Conservation (phyloP, 2,329 filamentous ascomycete genomes). For the Drechslerella stenobrocha region DNA sequence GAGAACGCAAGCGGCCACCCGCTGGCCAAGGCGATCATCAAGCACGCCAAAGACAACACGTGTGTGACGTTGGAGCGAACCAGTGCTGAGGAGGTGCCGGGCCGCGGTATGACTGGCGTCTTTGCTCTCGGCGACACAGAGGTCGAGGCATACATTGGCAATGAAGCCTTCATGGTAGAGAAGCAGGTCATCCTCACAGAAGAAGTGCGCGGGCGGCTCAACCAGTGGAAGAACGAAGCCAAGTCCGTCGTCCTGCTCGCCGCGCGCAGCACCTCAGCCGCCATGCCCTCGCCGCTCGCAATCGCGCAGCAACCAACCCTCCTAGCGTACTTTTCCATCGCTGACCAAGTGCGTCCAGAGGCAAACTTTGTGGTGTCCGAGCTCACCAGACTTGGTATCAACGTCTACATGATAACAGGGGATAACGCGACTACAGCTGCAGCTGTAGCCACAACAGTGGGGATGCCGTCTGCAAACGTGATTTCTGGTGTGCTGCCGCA, state of each 20-base stretch:
- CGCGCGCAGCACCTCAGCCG: constrained; percentile 6
- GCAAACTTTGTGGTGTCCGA: constrained; percentile 67
- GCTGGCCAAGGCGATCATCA: constrained; percentile 70
- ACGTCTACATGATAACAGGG: constrained; percentile 89
- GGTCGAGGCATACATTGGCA: constrained; percentile 68
- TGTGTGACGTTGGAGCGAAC: constrained; percentile 49
- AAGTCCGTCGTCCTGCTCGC: constrained; percentile 63
- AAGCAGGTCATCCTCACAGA: constrained; percentile 39
- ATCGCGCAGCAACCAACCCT: constrained; percentile 55
- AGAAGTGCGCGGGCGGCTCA: constrained; percentile 17
- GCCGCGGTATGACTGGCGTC: constrained; percentile 69
- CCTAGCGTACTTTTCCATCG: constrained; percentile 71
- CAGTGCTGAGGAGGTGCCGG: constrained; percentile 68
- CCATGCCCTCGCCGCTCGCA: constrained; percentile 53
- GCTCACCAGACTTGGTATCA: constrained; percentile 67
- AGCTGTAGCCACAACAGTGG: constrained; percentile 74
- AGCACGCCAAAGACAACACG: constrained; percentile 62
- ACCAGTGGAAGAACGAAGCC: constrained; percentile 65
- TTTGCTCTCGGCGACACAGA: constrained; percentile 56
- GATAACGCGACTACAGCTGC: constrained; percentile 84
- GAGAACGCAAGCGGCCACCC: constrained; percentile 76
- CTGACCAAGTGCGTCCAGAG: constrained; percentile 78
- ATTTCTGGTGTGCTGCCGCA: constrained; percentile 84
- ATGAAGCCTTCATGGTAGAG: constrained; percentile 68
- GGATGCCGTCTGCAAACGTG: constrained; percentile 73